These are phyloP conservation scores for Alternaria burnsii DNA, from an alignment of 2,329 filamentous ascomycete genomes.

Conservation along the genomic window DNA sequence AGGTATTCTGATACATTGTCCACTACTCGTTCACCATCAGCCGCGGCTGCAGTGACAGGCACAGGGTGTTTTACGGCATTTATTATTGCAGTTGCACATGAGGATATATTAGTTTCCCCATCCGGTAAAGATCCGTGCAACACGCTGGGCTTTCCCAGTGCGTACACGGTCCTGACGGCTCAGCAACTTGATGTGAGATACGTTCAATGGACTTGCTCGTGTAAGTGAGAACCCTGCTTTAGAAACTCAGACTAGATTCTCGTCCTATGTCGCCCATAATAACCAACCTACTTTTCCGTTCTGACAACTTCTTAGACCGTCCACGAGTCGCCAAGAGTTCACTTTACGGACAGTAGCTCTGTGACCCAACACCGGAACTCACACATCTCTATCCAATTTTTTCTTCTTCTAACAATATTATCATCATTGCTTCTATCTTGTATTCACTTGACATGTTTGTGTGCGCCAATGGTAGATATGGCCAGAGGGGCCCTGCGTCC, in stretches of 20 bases:
- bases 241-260: neutral
- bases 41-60: neutral
- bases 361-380: neutral
- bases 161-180: neutral
- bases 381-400: neutral
- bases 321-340: conserved; percentile 13
- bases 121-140: conserved; percentile 3
- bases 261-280: neutral
- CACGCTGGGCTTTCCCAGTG: conserved; percentile 1
- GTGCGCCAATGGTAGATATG: conserved; percentile 6
- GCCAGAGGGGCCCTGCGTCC: conserved; percentile 12
- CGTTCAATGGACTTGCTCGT: neutral
- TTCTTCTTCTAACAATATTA: neutral
- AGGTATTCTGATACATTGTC: conserved; percentile 3
- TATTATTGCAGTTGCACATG: conserved; percentile 1
- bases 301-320: conserved; percentile 15
- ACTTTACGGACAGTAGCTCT: neutral
- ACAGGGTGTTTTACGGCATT: neutral
- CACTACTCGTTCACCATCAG: neutral
- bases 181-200: conserved; percentile 7
- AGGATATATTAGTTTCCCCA: neutral
- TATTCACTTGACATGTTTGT: conserved; percentile 4
- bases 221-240: conserved; percentile 9
- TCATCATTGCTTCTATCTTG: neutral
- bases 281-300: neutral